Conservation (phyloP, 2,329 filamentous ascomycete species). For the Raffaelea ambrosiae region DNA sequence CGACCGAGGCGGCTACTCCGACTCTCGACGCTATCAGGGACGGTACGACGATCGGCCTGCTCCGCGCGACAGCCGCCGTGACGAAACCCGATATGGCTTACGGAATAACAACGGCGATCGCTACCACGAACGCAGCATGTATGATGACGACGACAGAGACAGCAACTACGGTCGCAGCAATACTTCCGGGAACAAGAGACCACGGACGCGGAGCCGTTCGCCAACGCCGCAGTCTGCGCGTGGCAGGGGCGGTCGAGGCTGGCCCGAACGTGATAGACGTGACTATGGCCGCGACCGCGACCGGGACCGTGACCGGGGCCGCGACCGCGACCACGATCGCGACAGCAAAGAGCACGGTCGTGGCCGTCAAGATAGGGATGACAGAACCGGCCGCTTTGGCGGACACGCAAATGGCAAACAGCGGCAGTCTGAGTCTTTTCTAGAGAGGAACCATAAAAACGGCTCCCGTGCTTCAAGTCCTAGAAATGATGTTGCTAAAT, state of each 20-base stretch:
- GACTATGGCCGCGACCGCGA: constrained; percentile 3
- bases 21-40: constrained; percentile 51
- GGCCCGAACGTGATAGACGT: background rate
- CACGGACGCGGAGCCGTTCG: background rate
- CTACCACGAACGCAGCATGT: background rate
- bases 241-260: background rate
- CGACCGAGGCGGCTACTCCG: constrained; percentile 24
- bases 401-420: constrained; percentile 19
- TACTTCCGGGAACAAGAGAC: background rate
- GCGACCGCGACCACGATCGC: constrained; percentile 21
- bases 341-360: constrained; percentile 19
- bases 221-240: background rate
- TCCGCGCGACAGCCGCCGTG: constrained; percentile 39
- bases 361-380: constrained; percentile 21
- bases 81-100: constrained; percentile 39
- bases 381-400: constrained; percentile 19
- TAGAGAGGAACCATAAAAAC: constrained; percentile 23
- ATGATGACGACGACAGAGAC: background rate
- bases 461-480: no score
- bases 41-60: constrained; percentile 51
- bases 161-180: background rate
- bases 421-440: constrained; percentile 22
- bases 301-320: constrained; percentile 15
- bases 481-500: constrained; percentile 46
- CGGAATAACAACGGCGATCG: background rate